Evolutionary conservation across 2,329 filamentous ascomycete species (phyloP).

Genomic region (Purpureocillium takamizusanense): DNA sequence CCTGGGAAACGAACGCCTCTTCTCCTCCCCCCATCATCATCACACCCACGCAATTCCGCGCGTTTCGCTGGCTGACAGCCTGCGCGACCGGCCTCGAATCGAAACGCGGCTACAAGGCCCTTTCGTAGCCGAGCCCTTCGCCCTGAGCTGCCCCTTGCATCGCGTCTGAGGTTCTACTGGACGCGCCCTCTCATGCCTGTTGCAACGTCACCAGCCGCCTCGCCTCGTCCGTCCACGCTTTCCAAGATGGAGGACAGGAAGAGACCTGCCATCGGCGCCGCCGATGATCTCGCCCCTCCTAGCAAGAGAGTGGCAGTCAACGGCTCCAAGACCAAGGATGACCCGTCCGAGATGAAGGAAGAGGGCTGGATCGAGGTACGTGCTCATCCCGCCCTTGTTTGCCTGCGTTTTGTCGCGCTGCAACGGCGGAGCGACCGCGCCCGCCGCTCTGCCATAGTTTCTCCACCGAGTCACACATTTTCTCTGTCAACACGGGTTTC

Average conservation of each 20-base stretch:
- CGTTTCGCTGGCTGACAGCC: conserved; percentile 25
- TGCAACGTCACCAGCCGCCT: conserved; percentile 63
- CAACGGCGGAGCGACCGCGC: too few relatives aligned
- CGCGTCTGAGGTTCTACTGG: conserved; percentile 27
- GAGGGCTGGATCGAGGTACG: conserved; percentile 60
- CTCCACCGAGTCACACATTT: background rate
- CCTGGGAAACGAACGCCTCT: conserved; percentile 20
- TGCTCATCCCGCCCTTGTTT: conserved; percentile 27
- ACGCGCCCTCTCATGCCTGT: conserved; percentile 70
- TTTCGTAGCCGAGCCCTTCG: conserved; percentile 16
- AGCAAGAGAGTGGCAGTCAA: conserved; percentile 89
- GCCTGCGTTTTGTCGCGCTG: conserved; percentile 6
- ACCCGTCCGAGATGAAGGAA: conserved; percentile 46
- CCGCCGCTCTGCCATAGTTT: too few relatives aligned
- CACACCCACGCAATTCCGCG: conserved; percentile 21
- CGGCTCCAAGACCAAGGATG: conserved; percentile 53
- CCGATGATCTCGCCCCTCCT: conserved; percentile 78
- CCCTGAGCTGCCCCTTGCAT: conserved; percentile 22
- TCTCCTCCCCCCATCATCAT: conserved; percentile 16
- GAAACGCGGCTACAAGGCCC: conserved; percentile 24
- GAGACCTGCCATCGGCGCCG: conserved; percentile 72
- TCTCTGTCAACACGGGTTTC: conserved; percentile 8
- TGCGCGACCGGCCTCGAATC: conserved; percentile 20
- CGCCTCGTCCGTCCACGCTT: conserved; percentile 69
- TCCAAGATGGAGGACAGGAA: conserved; percentile 99